These are phyloP conservation scores for Alternaria viburni DNA, from an alignment of 2,329 filamentous ascomycete genomes.

Conservation along the genomic window DNA sequence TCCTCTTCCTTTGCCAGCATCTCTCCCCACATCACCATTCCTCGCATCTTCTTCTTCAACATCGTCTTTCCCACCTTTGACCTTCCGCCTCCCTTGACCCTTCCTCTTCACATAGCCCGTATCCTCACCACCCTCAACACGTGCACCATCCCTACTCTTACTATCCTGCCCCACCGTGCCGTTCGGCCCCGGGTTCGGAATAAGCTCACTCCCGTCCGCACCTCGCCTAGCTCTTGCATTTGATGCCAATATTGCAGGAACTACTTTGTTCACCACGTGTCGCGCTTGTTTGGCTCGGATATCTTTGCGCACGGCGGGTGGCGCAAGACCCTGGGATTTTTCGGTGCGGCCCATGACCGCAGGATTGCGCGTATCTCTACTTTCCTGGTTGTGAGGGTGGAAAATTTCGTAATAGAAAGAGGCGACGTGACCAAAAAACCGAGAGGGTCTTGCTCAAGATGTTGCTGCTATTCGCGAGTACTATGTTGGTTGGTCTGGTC, in stretches of 20 bases:
- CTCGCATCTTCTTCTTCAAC: slow-evolving; percentile 8
- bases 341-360: slow-evolving; percentile 46
- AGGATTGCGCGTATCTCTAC: not conserved
- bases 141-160: not conserved
- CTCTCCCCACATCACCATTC: slow-evolving; percentile 12
- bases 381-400: not conserved
- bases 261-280: slow-evolving; percentile 64
- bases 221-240: slow-evolving; percentile 64
- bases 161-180: not conserved
- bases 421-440: not conserved
- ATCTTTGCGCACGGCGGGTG: slow-evolving; percentile 46
- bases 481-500: slow-evolving; percentile 12
- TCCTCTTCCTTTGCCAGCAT: slow-evolving; percentile 10
- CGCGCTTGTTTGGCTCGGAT: slow-evolving; percentile 61
- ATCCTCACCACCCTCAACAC: slow-evolving; percentile 12
- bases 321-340: slow-evolving; percentile 46
- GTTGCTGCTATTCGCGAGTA: slow-evolving; percentile 7
- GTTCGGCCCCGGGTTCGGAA: slow-evolving; percentile 46
- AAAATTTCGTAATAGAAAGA: not conserved
- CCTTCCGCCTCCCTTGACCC: slow-evolving; percentile 41
- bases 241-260: slow-evolving; percentile 62
- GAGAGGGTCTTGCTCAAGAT: not conserved
- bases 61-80: slow-evolving; percentile 13
- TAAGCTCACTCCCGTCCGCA: slow-evolving; percentile 59
- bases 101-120: slow-evolving; percentile 41